Base-by-base conservation (phyloP, 495 filamentous ascomycete genomes). In the Oidiodendron maius region DNA sequence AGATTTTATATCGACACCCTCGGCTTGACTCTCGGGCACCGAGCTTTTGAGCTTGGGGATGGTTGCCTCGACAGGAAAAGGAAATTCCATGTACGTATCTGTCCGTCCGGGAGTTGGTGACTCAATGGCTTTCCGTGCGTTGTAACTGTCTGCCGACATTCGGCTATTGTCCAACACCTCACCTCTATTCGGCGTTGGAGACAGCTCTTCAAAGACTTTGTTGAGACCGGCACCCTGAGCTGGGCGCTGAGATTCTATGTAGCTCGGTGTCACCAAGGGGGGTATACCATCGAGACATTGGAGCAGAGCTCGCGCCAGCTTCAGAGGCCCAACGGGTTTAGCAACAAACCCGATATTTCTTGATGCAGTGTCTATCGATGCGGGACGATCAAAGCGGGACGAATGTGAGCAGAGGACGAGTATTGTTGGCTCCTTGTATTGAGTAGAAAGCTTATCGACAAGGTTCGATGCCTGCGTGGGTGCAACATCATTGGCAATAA, bases 121-220 rank as follows among this genome's bases (percentile, higher is more conserved):
- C 32, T 56, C 57, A 13, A 60, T 50, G 1, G 57, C 57, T 39
- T 60, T 60, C 6, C 57, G 34, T 5, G 57, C 57, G 38, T 60
- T 60, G 1, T 50, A 52, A 36, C 57, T 60, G 34, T 53, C 57
- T 13, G 57, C 53, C 39, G 57, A 49, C 50, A 60, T 56, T 6
- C 57, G 49, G 8, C 44, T 51, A 15, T 60, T 60, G 28, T 60
- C 57, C 4, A 60, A 22, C 1, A 60, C 34, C 40, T 60, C 57
- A 11, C 50, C 57, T 24, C 57, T 46, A 22, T 41, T 30, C 13
- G 49, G 45, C n/a, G 23, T 28, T 4, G 52, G 9, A 13, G 52
- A 46, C 9, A 59, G 40, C 22, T 53, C 57, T 44, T 60, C 57
- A 24, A 60, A 56, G 15, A 52, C 48, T 24, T 41, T 47, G 36